A percentile compares a stretch with the other conserved stretches of the same genome.
Conservation (phyloP, 2,329 filamentous ascomycete genomes). For the Talaromyces sp. region DNA sequence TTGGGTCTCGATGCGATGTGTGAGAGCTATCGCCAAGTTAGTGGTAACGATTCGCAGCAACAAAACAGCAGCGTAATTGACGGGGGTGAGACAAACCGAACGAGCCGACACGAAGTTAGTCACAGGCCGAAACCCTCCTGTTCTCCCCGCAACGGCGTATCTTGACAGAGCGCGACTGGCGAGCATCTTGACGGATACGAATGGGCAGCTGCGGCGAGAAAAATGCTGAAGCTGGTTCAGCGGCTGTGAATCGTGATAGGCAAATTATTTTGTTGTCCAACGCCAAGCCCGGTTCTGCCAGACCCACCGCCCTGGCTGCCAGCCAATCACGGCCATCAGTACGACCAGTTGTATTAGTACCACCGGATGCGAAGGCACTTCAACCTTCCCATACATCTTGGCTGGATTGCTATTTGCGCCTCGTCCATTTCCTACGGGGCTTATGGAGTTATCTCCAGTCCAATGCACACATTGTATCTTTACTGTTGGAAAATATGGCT, state of each 20-base stretch:
- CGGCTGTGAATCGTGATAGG: background rate
- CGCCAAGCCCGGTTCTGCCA: slow-evolving; percentile 30
- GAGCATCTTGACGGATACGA: slow-evolving; percentile 40
- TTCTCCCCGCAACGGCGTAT: slow-evolving; percentile 38
- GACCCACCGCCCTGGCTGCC: slow-evolving; percentile 17
- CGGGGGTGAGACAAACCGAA: slow-evolving; percentile 3
- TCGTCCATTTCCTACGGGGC: too few species aligned
- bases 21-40: slow-evolving; percentile 27
- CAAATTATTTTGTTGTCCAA: slow-evolving; percentile 14
- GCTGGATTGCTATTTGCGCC: too few species aligned
- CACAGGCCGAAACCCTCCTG: slow-evolving; percentile 21
- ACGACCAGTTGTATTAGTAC: background rate
- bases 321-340: background rate
- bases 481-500: too few species aligned
- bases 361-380: background rate
- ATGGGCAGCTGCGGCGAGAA: background rate
- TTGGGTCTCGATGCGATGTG: slow-evolving; percentile 24
- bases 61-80: slow-evolving; percentile 2
- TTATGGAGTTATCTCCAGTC: too few species aligned
- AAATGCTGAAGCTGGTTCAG: slow-evolving; percentile 1
- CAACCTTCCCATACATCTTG: too few species aligned
- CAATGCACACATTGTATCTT: too few species aligned
- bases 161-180: slow-evolving; percentile 49
- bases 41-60: slow-evolving; percentile 3
- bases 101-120: slow-evolving; percentile 31